These are phyloP conservation scores for Nakaseomyces delphensis DNA, from an alignment of 1,139 yeast genomes.

Conservation along the genomic window DNA sequence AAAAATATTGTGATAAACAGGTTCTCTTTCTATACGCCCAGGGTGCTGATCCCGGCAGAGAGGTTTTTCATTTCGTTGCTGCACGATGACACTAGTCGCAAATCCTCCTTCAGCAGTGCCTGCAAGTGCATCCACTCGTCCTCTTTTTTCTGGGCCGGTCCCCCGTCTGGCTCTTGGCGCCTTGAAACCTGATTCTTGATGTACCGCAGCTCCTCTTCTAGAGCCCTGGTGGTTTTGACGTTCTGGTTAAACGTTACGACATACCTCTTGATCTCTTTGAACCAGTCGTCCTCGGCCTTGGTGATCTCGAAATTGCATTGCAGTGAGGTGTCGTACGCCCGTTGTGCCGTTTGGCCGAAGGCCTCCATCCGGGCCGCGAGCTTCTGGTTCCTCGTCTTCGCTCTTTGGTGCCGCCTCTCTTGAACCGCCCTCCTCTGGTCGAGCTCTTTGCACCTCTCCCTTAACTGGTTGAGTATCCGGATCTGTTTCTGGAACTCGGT, in stretches of 20 bases:
- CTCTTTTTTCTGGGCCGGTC: conserved; percentile 5
- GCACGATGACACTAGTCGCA: conserved; percentile 22
- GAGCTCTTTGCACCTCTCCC: conserved; percentile 8
- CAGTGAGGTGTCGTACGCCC: conserved; percentile 9
- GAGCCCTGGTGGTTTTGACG: conserved; percentile 19
- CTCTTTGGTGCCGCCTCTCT: conserved; percentile 28
- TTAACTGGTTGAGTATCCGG: conserved; percentile 18
- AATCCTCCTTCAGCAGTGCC: conserved; percentile 19
- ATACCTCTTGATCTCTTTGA: conserved; percentile 35
- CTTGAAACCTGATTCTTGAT: conserved; percentile 12
- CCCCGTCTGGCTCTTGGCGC: conserved; percentile 1
- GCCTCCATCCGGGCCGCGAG: conserved; percentile 23
- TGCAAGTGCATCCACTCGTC: conserved; percentile 24
- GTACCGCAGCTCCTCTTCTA: conserved; percentile 13
- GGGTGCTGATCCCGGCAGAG: background rate
- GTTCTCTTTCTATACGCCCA: background rate
- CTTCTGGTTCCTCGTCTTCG: conserved; percentile 31
- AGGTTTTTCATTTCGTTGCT: conserved; percentile 13
- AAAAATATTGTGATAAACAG: no score
- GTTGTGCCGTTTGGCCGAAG: conserved; percentile 18
- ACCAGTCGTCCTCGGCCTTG: conserved; percentile 39
- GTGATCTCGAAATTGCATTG: conserved; percentile 31
- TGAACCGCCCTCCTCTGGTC: conserved; percentile 10
- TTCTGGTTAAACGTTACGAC: conserved; percentile 29
- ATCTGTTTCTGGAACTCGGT: conserved; percentile 35